A percentile compares a stretch with the other conserved stretches of the same genome.
These are phyloP conservation scores for Daldinia loculata DNA, from an alignment of 495 filamentous ascomycete genomes.

Conservation along the genomic window DNA sequence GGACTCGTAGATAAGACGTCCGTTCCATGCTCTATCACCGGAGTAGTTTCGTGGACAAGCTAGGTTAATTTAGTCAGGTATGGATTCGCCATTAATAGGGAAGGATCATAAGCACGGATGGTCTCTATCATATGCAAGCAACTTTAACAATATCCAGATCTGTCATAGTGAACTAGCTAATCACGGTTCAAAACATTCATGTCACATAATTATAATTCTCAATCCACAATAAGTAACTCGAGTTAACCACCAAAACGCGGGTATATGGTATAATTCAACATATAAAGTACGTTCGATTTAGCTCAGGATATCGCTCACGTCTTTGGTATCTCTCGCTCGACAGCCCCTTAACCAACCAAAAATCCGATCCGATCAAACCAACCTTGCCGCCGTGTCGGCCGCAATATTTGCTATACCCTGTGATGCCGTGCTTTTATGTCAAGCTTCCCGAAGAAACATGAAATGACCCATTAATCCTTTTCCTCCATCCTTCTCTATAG, in stretches of 20 bases:
- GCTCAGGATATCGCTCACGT: constrained; percentile 24
- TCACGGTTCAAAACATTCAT: not conserved
- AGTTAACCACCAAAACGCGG: no score
- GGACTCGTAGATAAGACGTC: not conserved
- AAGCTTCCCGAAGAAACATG: constrained; percentile 9
- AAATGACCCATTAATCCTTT: not conserved
- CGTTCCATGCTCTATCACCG: not conserved
- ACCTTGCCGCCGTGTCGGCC: not conserved
- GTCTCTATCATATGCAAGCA: no score
- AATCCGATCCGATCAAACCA: constrained; percentile 9
- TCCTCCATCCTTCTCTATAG: constrained; percentile 17
- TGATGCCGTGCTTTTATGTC: constrained; percentile 12
- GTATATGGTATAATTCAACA: constrained; percentile 9
- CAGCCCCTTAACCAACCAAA: not conserved
- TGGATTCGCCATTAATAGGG: no score
- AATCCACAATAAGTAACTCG: not conserved
- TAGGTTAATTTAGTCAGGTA: no score
- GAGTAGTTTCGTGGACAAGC: not conserved
- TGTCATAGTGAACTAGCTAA: not conserved
- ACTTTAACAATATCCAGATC: no score
- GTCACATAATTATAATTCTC: not conserved
- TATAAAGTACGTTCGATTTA: constrained; percentile 6
- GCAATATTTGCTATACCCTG: constrained; percentile 13
- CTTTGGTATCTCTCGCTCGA: constrained; percentile 24
- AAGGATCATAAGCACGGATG: no score